Evolutionary conservation across 495 filamentous ascomycete genomes (phyloP), one percentile per base, ranked within the genome.

Genomic region (Rostrohypoxylon terebratum): DNA sequence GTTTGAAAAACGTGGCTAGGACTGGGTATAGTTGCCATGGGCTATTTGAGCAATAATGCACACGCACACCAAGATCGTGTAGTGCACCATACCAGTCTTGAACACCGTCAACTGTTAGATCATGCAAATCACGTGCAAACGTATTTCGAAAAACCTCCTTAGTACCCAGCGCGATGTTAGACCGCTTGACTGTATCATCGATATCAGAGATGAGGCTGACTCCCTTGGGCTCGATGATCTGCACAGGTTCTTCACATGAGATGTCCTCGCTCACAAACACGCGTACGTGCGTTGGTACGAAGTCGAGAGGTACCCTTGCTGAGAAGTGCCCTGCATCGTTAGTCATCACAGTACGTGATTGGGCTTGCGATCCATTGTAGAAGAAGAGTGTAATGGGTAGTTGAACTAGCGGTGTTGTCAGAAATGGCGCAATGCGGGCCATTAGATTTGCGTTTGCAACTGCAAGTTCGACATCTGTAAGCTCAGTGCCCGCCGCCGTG

Each of bases 151-250:
- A 98, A 55, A 98, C 97, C 78, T 99, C 96, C 44, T 92, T 91
- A 0, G 95, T 90, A 0, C 96, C 96, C 68, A 87, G 86, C 5
- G 87, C 84, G 71, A 99, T 96, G 13, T 92, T 96, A 1, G 96
- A 98, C 72, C 94, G 93, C 77, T 99, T 99, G 66, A 99, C 91
- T 0, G 96, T 99, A 79, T 99, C 96, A 76, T 99, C 96, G 66
- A 99, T 94, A 74, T 99, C 96, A 76, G 93, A 98, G 75, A 99
- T 98, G 59, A 99, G 63, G 76, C 94, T 98, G 69, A 99, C 86
- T 21, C 96, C 96, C n/a, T 78, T 83, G 0, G 92, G 86, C 59
- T 96, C 91, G 16, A 91, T 92, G 28, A 97, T 83, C 42, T 88
- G 83, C 38, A 98, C 86, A 13, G 90, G 86, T 68, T 93, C 90